These are phyloP conservation scores for Salix udensis DNA, from an alignment of 345 rosid species.

Conservation along the genomic window DNA sequence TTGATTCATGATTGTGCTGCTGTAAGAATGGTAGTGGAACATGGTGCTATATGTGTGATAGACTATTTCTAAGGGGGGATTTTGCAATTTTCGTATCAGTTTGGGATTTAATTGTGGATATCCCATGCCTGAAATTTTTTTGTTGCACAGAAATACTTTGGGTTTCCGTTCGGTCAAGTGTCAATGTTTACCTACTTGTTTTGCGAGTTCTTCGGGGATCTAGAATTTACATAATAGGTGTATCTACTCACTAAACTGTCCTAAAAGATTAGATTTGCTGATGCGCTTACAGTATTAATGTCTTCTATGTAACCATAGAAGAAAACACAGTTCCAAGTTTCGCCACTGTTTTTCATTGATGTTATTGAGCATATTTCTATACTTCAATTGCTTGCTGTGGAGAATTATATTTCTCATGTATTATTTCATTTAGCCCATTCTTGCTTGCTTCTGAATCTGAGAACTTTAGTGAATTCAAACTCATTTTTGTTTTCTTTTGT, in stretches of 20 bases:
- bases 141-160: not conserved
- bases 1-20: not conserved
- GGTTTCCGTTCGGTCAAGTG: not conserved
- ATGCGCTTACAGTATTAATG: not conserved
- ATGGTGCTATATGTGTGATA: not conserved
- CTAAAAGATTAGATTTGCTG: not conserved
- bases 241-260: not conserved
- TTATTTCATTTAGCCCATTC: not conserved
- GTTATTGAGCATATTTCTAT: not conserved
- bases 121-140: not conserved
- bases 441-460: not conserved
- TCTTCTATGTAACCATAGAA: not conserved
- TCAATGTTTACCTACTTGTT: not conserved
- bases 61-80: not conserved
- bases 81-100: conserved; percentile 1
- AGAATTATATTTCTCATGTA: not conserved
- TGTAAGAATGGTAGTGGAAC: not conserved
- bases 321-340: not conserved
- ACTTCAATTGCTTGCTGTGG: conserved; percentile 1
- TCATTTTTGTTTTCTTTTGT: not conserved
- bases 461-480: conserved; percentile 3
- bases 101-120: conserved; percentile 8
- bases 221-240: not conserved
- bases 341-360: not conserved
- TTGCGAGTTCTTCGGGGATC: not conserved